Evolutionary conservation across 2,329 filamentous ascomycete genomes (phyloP).

Genomic region (Cadophora gregata): DNA sequence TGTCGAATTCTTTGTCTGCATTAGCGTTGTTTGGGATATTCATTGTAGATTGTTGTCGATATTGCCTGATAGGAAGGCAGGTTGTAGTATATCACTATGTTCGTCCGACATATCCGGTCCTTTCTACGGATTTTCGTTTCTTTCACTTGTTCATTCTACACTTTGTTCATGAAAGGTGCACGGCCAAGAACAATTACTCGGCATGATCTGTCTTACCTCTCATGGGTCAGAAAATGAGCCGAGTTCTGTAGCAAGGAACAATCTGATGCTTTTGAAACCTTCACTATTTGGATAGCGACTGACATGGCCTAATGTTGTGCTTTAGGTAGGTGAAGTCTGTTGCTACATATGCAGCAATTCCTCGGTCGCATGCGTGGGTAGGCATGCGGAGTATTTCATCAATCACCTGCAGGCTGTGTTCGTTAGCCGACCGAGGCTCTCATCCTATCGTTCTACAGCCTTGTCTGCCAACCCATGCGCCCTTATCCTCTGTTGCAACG

Average conservation of each 20-base stretch:
- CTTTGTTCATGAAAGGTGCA: conserved; percentile 14
- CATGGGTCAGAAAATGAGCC: background rate
- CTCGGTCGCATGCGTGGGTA: background rate
- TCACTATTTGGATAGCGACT: no score
- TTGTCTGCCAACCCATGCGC: background rate
- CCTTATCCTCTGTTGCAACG: conserved; percentile 9
- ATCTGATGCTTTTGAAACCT: no score
- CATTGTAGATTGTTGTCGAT: conserved; percentile 8
- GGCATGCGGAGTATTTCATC: background rate
- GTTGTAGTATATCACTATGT: conserved; percentile 16
- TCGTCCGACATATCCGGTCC: conserved; percentile 14
- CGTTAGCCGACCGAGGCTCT: background rate
- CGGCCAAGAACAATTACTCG: conserved; percentile 10
- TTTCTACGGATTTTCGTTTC: background rate
- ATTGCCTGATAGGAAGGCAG: background rate
- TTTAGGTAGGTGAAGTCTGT: background rate
- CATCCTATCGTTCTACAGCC: conserved; percentile 15
- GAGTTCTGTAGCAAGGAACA: background rate
- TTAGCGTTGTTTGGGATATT: conserved; percentile 23
- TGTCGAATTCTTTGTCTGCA: conserved; percentile 24
- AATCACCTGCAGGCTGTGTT: conserved; percentile 1
- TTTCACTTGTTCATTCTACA: conserved; percentile 8
- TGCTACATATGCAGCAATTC: no score
- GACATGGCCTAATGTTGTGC: no score
- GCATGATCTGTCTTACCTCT: background rate